A percentile compares a stretch with the other conserved stretches of the same genome.
These are phyloP conservation scores for Debaryomyces fabryi DNA, from an alignment of 1,139 yeast species.

Conservation along the genomic window DNA sequence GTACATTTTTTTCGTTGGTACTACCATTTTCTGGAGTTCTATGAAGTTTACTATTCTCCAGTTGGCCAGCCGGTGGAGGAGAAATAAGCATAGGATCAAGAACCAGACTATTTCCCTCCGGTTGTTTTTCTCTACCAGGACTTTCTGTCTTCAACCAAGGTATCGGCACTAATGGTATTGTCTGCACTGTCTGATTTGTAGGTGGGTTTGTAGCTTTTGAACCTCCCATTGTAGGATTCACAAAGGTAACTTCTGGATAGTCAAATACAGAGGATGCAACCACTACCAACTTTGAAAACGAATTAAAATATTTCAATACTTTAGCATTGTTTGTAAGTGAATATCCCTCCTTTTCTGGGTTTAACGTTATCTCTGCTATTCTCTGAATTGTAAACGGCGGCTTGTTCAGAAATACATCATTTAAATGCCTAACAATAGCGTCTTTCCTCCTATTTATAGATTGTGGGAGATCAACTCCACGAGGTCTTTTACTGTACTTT, in stretches of 20 bases:
- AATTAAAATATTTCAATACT: conserved; percentile 33
- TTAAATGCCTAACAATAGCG: conserved; percentile 20
- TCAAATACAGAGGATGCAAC: conserved; percentile 33
- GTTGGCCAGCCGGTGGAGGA: conserved; percentile 3
- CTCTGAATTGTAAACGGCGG: conserved; percentile 67
- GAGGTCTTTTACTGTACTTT: conserved; percentile 15
- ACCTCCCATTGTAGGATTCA: not conserved
- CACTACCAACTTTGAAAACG: conserved; percentile 28
- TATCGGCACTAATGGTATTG: conserved; percentile 37
- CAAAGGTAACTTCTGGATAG: conserved; percentile 23
- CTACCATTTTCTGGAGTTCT: not conserved
- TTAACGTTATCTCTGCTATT: conserved; percentile 52
- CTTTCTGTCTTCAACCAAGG: conserved; percentile 46
- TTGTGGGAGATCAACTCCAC: conserved; percentile 19
- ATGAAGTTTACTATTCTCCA: not conserved
- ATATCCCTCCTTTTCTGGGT: conserved; percentile 40
- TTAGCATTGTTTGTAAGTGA: conserved; percentile 30
- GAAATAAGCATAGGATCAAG: conserved; percentile 9
- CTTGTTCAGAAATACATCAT: conserved; percentile 26
- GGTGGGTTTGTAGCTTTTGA: conserved; percentile 5
- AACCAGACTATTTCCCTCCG: conserved; percentile 1
- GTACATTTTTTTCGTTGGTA: not conserved
- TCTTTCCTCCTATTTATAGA: conserved; percentile 14
- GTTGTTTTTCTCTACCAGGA: conserved; percentile 4
- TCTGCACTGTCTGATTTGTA: conserved; percentile 9